Conservation (phyloP, 805 yeast species). For the Zygotorulaspora florentina region DNA sequence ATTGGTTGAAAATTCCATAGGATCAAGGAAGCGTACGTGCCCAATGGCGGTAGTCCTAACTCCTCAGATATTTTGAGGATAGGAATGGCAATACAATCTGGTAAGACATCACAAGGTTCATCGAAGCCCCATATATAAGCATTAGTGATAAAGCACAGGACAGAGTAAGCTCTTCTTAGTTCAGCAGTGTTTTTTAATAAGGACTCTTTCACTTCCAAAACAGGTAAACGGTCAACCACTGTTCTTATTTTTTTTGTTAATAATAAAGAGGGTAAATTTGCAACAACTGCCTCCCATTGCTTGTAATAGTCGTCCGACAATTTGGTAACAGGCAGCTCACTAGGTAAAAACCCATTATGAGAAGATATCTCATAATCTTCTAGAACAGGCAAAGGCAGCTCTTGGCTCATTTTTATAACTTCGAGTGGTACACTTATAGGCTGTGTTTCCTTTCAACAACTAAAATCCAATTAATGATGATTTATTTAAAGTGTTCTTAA, state of each 20-base stretch:
- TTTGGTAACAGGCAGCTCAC: conserved; percentile 52
- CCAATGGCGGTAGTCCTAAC: conserved; percentile 77
- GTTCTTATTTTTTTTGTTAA: conserved; percentile 58
- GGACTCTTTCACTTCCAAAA: conserved; percentile 47
- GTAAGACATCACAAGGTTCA: conserved; percentile 57
- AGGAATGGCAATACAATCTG: conserved; percentile 67
- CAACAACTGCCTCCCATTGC: conserved; percentile 74
- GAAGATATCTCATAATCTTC: conserved; percentile 68
- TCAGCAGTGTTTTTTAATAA: conserved; percentile 41
- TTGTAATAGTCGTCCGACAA: conserved; percentile 59
- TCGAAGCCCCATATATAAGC: conserved; percentile 87
- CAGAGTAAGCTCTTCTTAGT: conserved; percentile 73
- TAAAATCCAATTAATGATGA: no score
- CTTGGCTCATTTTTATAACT: conserved; percentile 13
- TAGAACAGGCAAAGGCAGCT: conserved; percentile 43
- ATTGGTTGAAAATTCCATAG: conserved; percentile 81
- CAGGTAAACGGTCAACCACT: conserved; percentile 62
- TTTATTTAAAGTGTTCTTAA: background rate
- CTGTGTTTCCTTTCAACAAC: no score
- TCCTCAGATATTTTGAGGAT: conserved; percentile 52
- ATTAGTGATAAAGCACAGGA: conserved; percentile 76
- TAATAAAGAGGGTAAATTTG: conserved; percentile 67
- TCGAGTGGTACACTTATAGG: background rate
- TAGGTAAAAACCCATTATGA: conserved; percentile 75
- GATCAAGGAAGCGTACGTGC: conserved; percentile 82